Percentiles rank a stretch among this genome's conserved stretches.
phyloP scores from a whole-genome alignment of 768 basidiomycete species.

The Lanmaoa rubissima region DNA sequence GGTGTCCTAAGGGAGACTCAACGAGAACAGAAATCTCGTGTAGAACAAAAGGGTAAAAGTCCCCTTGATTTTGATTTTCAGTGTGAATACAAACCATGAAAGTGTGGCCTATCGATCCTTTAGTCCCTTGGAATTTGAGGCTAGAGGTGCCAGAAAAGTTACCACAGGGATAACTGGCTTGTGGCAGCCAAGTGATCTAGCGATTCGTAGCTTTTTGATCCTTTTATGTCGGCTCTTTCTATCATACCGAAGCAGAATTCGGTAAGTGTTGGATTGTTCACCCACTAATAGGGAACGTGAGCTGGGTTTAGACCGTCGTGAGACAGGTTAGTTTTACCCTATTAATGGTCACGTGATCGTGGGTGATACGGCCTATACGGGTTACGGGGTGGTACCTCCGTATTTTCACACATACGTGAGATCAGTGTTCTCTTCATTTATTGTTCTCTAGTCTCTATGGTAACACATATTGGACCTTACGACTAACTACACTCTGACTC shows the following conservation, averaged over 20 bases:
- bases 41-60: slow-evolving; percentile 40
- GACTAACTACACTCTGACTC: no score
- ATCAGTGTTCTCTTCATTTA: no score
- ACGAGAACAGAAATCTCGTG: slow-evolving; percentile 77
- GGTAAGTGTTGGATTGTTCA: not conserved
- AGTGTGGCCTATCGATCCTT: not conserved
- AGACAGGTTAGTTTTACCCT: not conserved
- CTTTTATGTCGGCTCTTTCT: not conserved
- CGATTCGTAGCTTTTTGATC: not conserved
- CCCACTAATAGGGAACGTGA: not conserved
- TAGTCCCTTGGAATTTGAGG: not conserved
- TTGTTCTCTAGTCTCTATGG: no score
- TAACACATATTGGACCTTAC: no score
- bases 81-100: not conserved
- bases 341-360: not conserved
- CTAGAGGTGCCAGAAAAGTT: not conserved
- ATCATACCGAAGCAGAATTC: not conserved
- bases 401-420: no score
- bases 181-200: not conserved
- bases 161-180: not conserved
- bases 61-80: not conserved
- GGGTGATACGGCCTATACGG: no score
- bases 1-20: slow-evolving; percentile 80
- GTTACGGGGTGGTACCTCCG: no score
- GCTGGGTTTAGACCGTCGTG: not conserved